phyloP scores from a whole-genome alignment of 345 rosid genomes.

The Barbarea vulgaris region DNA sequence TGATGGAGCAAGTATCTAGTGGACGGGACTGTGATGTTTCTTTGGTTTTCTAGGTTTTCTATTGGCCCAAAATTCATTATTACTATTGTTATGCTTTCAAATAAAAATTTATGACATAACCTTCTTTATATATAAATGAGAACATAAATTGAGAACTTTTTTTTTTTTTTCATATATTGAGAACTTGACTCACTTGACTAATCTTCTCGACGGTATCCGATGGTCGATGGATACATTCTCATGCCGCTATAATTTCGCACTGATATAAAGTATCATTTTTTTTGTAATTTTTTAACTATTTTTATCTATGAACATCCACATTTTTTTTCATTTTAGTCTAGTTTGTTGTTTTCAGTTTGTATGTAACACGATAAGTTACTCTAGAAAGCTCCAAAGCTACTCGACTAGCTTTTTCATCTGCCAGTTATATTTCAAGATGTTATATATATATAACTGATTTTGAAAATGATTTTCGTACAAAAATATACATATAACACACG shows the following conservation, averaged over 20 bases:
- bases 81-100: conserved; percentile 26
- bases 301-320: neutral
- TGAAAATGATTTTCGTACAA: too few relatives aligned
- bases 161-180: neutral
- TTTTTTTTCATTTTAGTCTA: neutral
- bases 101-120: neutral
- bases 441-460: too few relatives aligned
- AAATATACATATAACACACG: too few relatives aligned
- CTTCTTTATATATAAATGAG: neutral
- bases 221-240: neutral
- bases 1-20: conserved; percentile 25
- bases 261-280: neutral
- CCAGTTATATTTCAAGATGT: neutral
- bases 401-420: neutral
- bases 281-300: neutral
- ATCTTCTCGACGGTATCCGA: conserved; percentile 3
- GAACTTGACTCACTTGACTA: neutral
- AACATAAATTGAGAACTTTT: neutral
- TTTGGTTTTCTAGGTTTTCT: conserved; percentile 21
- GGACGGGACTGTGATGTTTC: conserved; percentile 36
- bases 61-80: conserved; percentile 20
- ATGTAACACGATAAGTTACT: neutral
- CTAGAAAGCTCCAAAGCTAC: neutral
- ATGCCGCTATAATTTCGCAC: neutral
- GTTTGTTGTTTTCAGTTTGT: neutral